phyloP scores from a whole-genome alignment of 495 filamentous ascomycete genomes.

The Cenococcum geophilum region DNA sequence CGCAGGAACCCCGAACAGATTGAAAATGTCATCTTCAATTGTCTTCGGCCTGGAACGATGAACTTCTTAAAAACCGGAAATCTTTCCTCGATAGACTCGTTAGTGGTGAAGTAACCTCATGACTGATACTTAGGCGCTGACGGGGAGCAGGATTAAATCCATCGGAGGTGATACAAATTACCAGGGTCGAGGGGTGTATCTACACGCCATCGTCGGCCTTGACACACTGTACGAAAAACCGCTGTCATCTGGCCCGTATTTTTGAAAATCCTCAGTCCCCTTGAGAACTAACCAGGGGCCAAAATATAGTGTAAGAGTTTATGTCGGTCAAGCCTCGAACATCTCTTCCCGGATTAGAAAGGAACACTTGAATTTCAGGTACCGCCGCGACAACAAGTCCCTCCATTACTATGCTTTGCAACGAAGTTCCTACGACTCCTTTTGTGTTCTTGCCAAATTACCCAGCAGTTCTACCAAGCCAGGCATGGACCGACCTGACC shows the following conservation, averaged over 20 bases:
- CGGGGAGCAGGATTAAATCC: conserved; percentile 7
- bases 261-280: background rate
- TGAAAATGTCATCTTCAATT: conserved; percentile 8
- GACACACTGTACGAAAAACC: conserved; percentile 8
- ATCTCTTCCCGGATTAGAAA: conserved; percentile 11
- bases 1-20: conserved; percentile 1
- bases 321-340: conserved; percentile 25
- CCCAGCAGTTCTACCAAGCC: background rate
- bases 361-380: conserved; percentile 25
- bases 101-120: background rate
- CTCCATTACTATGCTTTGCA: conserved; percentile 29
- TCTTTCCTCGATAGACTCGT: conserved; percentile 5
- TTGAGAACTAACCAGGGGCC: background rate
- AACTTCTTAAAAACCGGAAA: conserved; percentile 6
- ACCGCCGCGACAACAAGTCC: conserved; percentile 28
- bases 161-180: conserved; percentile 15
- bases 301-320: conserved; percentile 5
- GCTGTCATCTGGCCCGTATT: background rate
- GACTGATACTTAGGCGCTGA: background rate
- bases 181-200: conserved; percentile 12
- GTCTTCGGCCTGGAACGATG: conserved; percentile 12
- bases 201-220: conserved; percentile 14
- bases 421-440: conserved; percentile 18
- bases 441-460: conserved; percentile 16
- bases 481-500: conserved; percentile 12